These are phyloP conservation scores for Paraphoma chrysanthemicola DNA, from an alignment of 2,329 filamentous ascomycete species.

Conservation along the genomic window DNA sequence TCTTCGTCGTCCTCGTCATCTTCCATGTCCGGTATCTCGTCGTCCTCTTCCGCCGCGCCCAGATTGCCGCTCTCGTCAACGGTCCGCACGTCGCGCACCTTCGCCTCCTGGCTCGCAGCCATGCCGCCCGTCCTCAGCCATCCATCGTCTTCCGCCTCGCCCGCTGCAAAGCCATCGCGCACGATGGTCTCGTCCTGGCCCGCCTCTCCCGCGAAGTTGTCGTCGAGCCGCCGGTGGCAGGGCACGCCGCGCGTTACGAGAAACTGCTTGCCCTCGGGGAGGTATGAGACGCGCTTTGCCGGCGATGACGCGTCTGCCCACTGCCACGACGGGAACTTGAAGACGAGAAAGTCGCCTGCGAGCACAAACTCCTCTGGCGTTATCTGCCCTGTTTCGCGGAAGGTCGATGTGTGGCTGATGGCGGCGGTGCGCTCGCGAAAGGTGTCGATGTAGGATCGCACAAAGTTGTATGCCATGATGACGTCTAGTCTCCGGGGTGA, in stretches of 20 bases:
- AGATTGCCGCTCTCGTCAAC: constrained; percentile 89
- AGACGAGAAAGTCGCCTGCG: constrained; percentile 95
- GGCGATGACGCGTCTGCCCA: constrained; percentile 91
- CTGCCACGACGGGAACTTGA: constrained; percentile 98
- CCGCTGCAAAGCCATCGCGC: constrained; percentile 70
- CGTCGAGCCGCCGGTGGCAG: constrained; percentile 88
- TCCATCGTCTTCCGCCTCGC: constrained; percentile 74
- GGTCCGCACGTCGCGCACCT: constrained; percentile 81
- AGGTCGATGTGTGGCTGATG: constrained; percentile 88
- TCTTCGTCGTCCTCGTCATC: constrained; percentile 94
- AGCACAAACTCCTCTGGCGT: constrained; percentile 96
- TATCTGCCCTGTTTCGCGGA: constrained; percentile 92
- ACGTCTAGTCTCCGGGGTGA: neutral
- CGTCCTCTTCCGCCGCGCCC: constrained; percentile 72
- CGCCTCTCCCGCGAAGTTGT: constrained; percentile 89
- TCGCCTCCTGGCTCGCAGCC: constrained; percentile 75
- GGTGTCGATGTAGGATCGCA: constrained; percentile 91
- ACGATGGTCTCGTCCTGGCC: constrained; percentile 88
- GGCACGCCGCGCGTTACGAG: constrained; percentile 94
- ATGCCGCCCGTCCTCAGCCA: constrained; percentile 90
- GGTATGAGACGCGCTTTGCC: constrained; percentile 77
- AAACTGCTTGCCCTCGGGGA: constrained; percentile 92
- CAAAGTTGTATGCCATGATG: constrained; percentile 75
- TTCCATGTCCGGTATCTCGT: constrained; percentile 97
- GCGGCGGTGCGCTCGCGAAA: constrained; percentile 92